Conservation (phyloP, 352 stramenopile species). For the Pythium plurisporium region DNA sequence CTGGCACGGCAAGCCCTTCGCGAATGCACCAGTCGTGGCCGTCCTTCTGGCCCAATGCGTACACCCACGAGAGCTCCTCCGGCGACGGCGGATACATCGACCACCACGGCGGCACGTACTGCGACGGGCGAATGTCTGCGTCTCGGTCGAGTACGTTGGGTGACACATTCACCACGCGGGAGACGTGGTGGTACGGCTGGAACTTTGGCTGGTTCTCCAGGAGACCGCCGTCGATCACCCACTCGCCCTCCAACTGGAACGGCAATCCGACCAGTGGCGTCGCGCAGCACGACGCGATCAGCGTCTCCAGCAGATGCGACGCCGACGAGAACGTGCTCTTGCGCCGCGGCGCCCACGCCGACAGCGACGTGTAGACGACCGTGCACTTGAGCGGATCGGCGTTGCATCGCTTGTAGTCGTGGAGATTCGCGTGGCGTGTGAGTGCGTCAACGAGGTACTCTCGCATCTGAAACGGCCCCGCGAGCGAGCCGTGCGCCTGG, state of each 20-base stretch:
- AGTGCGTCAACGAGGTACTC: conserved; percentile 17
- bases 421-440: conserved; percentile 14
- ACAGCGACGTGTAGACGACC: conserved; percentile 32
- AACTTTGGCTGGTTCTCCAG: conserved; percentile 32
- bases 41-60: conserved; percentile 27
- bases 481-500: neutral
- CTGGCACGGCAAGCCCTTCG: neutral
- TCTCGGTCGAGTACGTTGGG: conserved; percentile 25
- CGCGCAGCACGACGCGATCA: conserved; percentile 33
- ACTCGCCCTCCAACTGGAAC: conserved; percentile 36
- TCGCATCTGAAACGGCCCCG: conserved; percentile 26
- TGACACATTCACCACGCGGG: conserved; percentile 24
- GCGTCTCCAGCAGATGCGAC: conserved; percentile 17
- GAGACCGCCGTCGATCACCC: conserved; percentile 40
- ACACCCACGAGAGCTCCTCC: conserved; percentile 32
- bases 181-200: neutral
- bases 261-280: conserved; percentile 21
- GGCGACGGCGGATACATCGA: conserved; percentile 32
- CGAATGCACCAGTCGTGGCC: conserved; percentile 12
- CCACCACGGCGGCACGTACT: conserved; percentile 43
- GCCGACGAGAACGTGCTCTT: conserved; percentile 26
- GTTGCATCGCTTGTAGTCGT: conserved; percentile 18
- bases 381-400: conserved; percentile 5
- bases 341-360: conserved; percentile 13
- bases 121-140: conserved; percentile 40